Conservation (phyloP, 1,139 yeast genomes). For the Saccharomyces uvarum region DNA sequence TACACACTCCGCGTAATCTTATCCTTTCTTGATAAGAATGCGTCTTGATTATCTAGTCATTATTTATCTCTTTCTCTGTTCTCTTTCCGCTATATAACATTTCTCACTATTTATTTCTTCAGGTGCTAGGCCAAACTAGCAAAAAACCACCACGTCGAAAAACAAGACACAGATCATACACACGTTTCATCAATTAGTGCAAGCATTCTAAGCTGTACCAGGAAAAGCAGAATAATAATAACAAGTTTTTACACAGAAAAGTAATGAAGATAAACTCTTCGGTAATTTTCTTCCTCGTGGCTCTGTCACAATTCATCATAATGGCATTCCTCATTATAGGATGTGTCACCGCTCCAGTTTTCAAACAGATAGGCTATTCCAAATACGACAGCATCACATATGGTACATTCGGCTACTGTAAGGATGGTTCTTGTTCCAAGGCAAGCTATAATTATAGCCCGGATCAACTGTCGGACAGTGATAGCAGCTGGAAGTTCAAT, state of each 20-base stretch:
- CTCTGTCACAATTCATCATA: conserved; percentile 30
- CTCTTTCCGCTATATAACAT: background rate
- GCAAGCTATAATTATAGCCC: conserved; percentile 45
- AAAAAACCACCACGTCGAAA: background rate
- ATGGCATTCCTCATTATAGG: conserved; percentile 45
- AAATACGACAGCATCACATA: conserved; percentile 48
- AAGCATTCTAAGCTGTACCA: background rate
- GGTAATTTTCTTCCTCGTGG: conserved; percentile 1
- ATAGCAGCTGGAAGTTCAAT: conserved; percentile 43
- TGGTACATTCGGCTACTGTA: conserved; percentile 85
- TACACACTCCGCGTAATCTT: background rate
- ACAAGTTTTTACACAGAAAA: background rate
- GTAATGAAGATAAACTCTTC: background rate
- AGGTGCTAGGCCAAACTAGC: background rate
- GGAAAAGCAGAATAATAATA: background rate
- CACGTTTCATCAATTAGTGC: background rate
- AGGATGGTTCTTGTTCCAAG: conserved; percentile 40
- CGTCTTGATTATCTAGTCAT: background rate
- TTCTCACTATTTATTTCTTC: background rate
- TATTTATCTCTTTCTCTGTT: background rate
- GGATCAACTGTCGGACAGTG: conserved; percentile 25
- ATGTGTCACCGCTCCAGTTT: conserved; percentile 57
- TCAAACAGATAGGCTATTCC: conserved; percentile 44
- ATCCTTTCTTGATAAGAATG: background rate
- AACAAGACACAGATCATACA: background rate